These are phyloP conservation scores for Oemleria cerasiformis DNA, from an alignment of 306 rosid genomes.

Conservation along the genomic window DNA sequence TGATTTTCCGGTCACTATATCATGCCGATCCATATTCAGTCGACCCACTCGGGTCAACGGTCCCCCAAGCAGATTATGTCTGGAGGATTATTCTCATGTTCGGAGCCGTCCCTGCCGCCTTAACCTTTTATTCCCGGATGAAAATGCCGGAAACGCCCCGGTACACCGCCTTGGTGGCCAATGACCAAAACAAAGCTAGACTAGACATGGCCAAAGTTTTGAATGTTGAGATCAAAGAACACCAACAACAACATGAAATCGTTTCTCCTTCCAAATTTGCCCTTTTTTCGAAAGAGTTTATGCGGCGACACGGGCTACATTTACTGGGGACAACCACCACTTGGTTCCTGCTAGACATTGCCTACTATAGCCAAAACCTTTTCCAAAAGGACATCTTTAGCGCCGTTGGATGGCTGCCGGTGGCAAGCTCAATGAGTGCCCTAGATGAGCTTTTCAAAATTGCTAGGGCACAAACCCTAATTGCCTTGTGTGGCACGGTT, in stretches of 20 bases:
- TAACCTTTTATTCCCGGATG: constrained; percentile 53
- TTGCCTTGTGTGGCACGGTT: constrained; percentile 57
- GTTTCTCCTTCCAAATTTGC: constrained; percentile 32
- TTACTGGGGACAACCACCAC: constrained; percentile 57
- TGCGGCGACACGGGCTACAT: constrained; percentile 45
- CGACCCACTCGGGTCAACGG: constrained; percentile 32
- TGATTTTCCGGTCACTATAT: constrained; percentile 17
- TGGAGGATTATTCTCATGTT: constrained; percentile 72
- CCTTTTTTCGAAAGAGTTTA: constrained; percentile 46
- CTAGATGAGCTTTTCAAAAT: constrained; percentile 55
- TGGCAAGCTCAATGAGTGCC: constrained; percentile 53
- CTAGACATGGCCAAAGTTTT: constrained; percentile 61
- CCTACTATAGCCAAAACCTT: constrained; percentile 50
- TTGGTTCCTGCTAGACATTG: constrained; percentile 70
- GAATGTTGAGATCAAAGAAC: constrained; percentile 20
- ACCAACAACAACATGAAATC: background rate
- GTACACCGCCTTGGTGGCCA: constrained; percentile 64
- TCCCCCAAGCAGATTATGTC: constrained; percentile 51
- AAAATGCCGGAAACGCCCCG: constrained; percentile 69
- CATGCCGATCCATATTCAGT: constrained; percentile 28
- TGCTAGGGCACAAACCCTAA: constrained; percentile 55
- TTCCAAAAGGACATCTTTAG: constrained; percentile 66
- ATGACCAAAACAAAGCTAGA: constrained; percentile 40
- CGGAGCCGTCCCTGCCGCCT: constrained; percentile 51
- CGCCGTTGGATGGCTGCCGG: constrained; percentile 49